phyloP scores from a whole-genome alignment of 306 rosid genomes.

The Alnus rubra region DNA sequence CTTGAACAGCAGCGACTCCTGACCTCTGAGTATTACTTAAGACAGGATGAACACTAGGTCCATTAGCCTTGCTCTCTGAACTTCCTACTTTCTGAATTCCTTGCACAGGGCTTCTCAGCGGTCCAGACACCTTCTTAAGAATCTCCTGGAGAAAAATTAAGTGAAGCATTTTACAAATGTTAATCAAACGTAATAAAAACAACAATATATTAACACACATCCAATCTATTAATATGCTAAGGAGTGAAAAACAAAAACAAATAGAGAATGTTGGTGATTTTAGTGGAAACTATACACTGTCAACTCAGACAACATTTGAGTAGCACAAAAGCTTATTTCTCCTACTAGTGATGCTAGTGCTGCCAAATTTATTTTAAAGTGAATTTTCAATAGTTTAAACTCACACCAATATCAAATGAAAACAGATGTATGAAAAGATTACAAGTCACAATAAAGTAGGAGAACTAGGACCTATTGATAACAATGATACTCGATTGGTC shows the following conservation, averaged over 20 bases:
- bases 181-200: background rate
- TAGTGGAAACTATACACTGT: background rate
- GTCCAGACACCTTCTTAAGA: slow-evolving; percentile 63
- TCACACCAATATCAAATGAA: background rate
- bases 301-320: background rate
- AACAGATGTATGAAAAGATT: background rate
- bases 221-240: background rate
- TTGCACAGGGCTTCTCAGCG: slow-evolving; percentile 45
- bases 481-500: background rate
- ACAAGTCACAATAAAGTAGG: background rate
- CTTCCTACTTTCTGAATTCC: slow-evolving; percentile 48
- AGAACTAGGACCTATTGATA: background rate
- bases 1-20: slow-evolving; percentile 41
- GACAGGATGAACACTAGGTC: slow-evolving; percentile 36
- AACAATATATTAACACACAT: background rate
- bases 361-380: background rate
- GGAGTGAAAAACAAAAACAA: background rate
- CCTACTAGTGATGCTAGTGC: background rate
- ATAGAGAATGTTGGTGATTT: background rate
- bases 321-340: background rate
- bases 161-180: background rate
- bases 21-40: slow-evolving; percentile 42
- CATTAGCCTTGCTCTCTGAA: slow-evolving; percentile 45
- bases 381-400: background rate
- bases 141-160: slow-evolving; percentile 40